phyloP scores from a whole-genome alignment of 2,329 filamentous ascomycete species.

The Exophiala bonariae region DNA sequence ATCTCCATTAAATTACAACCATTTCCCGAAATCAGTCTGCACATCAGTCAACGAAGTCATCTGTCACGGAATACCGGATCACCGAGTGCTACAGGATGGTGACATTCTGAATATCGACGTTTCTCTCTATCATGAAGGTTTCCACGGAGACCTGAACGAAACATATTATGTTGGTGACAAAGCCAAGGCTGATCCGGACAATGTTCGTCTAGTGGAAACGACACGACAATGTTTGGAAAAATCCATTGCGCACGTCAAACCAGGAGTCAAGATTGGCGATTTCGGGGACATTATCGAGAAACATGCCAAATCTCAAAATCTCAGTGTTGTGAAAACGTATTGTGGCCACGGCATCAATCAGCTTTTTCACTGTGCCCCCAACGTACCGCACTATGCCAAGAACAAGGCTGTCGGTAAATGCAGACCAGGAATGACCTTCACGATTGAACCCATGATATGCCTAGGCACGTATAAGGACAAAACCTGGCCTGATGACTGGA shows the following conservation, averaged over 20 bases:
- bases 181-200: conserved; percentile 78
- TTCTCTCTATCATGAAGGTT: conserved; percentile 89
- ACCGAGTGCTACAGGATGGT: conserved; percentile 81
- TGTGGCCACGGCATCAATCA: conserved; percentile 95
- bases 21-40: conserved; percentile 97
- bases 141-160: conserved; percentile 96
- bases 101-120: conserved; percentile 98
- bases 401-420: conserved; percentile 95
- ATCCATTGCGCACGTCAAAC: conserved; percentile 88
- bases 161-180: conserved; percentile 97
- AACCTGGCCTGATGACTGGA: conserved; percentile 99
- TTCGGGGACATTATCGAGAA: conserved; percentile 96
- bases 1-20: conserved; percentile 89
- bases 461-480: conserved; percentile 87
- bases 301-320: conserved; percentile 79
- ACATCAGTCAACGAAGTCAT: conserved; percentile 97
- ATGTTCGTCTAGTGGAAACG: conserved; percentile 86
- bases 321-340: conserved; percentile 92
- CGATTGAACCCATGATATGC: conserved; percentile 98
- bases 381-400: conserved; percentile 95
- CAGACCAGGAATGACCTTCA: conserved; percentile 97
- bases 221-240: conserved; percentile 87
- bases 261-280: conserved; percentile 86
- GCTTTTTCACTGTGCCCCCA: conserved; percentile 90
- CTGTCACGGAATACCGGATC: conserved; percentile 96